A percentile compares a stretch with the other conserved stretches of the same genome.
These are phyloP conservation scores for Plantago elongata DNA, from an alignment of 257 asterid species.

Conservation along the genomic window DNA sequence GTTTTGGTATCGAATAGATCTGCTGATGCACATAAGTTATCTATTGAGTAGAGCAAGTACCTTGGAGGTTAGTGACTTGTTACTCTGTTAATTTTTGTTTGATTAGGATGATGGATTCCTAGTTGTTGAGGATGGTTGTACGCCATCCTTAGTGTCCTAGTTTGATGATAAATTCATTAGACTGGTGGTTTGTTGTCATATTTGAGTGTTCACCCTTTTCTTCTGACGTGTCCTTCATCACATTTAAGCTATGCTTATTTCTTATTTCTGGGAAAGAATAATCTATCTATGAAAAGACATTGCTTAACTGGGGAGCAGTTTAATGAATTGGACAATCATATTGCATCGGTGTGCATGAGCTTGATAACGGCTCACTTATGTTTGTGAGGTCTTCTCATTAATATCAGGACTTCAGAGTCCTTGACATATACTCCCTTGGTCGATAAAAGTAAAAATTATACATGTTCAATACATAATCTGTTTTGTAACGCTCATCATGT, in stretches of 20 bases:
- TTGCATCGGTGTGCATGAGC: not conserved
- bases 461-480: not conserved
- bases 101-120: not conserved
- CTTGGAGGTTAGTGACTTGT: conserved; percentile 74
- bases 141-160: not conserved
- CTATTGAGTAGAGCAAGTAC: conserved; percentile 98
- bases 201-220: not conserved
- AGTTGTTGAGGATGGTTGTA: not conserved
- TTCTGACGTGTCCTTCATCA: conserved; percentile 2
- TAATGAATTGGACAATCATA: not conserved
- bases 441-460: too few species aligned
- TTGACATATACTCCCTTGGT: not conserved
- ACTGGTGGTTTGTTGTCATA: not conserved
- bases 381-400: conserved; percentile 3
- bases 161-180: not conserved
- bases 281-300: not conserved
- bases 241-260: not conserved
- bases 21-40: conserved; percentile 88
- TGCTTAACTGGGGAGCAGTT: not conserved
- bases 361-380: not conserved
- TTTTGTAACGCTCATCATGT: not conserved
- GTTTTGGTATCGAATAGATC: conserved; percentile 39
- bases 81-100: not conserved
- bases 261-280: not conserved
- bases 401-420: not conserved